These are phyloP conservation scores for Dichotomopilus funicola DNA, from an alignment of 2,329 filamentous ascomycete genomes.

Conservation along the genomic window DNA sequence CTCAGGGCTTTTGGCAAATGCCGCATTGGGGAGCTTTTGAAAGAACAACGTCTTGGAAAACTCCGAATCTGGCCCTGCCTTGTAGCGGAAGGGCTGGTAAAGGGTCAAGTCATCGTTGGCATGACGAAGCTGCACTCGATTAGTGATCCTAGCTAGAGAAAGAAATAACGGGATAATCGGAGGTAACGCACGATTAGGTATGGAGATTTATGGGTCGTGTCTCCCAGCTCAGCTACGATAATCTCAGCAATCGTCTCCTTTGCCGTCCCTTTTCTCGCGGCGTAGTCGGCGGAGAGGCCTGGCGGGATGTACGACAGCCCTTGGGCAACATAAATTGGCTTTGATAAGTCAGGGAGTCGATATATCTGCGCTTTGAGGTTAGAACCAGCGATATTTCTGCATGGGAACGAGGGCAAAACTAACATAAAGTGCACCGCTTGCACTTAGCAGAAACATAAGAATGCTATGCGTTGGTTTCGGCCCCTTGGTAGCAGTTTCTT, in stretches of 20 bases:
- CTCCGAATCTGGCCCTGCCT: constrained; percentile 32
- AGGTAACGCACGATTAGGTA: constrained; percentile 66
- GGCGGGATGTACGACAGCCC: constrained; percentile 73
- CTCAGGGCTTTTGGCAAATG: constrained; percentile 53
- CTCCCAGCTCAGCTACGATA: constrained; percentile 77
- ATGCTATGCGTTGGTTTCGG: constrained; percentile 43
- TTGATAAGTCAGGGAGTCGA: constrained; percentile 64
- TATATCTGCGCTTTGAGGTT: constrained; percentile 54
- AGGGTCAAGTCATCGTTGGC: constrained; percentile 75
- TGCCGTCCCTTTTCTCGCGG: constrained; percentile 60
- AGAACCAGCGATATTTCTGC: background rate
- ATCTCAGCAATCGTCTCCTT: constrained; percentile 74
- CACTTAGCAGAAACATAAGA: constrained; percentile 70
- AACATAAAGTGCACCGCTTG: constrained; percentile 68
- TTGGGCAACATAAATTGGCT: constrained; percentile 67
- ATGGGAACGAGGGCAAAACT: constrained; percentile 28
- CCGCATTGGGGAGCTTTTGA: constrained; percentile 64
- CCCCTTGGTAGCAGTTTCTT: constrained; percentile 34
- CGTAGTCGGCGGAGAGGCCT: constrained; percentile 64
- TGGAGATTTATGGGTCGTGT: constrained; percentile 60
- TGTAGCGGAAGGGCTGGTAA: constrained; percentile 69
- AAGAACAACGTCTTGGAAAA: constrained; percentile 62
- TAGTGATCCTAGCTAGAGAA: background rate
- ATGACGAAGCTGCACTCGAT: constrained; percentile 58
- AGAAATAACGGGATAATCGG: background rate